These are phyloP conservation scores for Auriscalpium orientale DNA, from an alignment of 768 basidiomycete species.

Conservation along the genomic window DNA sequence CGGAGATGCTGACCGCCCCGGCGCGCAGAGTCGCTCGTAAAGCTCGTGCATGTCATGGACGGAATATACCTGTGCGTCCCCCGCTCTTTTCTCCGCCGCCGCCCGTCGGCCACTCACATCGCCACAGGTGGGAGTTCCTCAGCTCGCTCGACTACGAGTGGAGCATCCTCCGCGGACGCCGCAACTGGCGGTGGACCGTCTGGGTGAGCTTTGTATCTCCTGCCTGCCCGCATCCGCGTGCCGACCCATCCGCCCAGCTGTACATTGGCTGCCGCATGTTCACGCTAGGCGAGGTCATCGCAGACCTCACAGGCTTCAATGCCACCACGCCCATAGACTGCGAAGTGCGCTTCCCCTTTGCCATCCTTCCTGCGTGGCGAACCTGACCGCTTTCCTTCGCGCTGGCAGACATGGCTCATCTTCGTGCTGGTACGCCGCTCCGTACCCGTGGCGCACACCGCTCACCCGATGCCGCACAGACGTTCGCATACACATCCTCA, in stretches of 20 bases:
- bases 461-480: background rate
- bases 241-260: background rate
- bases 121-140: conserved; percentile 12
- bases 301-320: conserved; percentile 9
- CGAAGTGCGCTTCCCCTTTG: background rate
- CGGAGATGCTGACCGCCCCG: background rate
- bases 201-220: background rate
- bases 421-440: conserved; percentile 5
- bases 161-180: conserved; percentile 1
- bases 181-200: conserved; percentile 13
- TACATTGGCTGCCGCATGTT: conserved; percentile 5
- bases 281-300: conserved; percentile 1
- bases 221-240: too few relatives aligned
- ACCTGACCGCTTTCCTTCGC: background rate
- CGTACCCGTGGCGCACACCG: background rate
- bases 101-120: background rate
- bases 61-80: conserved; percentile 12
- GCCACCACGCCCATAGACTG: conserved; percentile 3
- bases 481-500: conserved; percentile 4
- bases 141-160: conserved; percentile 9
- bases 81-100: background rate
- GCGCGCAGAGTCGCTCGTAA: conserved; percentile 5
- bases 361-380: background rate
- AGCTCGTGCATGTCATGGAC: conserved; percentile 11
- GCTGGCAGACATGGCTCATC: background rate